Evolutionary conservation across 805 yeast genomes (phyloP).

Genomic region (Cyberlindnera nakhonratchasimensis): DNA sequence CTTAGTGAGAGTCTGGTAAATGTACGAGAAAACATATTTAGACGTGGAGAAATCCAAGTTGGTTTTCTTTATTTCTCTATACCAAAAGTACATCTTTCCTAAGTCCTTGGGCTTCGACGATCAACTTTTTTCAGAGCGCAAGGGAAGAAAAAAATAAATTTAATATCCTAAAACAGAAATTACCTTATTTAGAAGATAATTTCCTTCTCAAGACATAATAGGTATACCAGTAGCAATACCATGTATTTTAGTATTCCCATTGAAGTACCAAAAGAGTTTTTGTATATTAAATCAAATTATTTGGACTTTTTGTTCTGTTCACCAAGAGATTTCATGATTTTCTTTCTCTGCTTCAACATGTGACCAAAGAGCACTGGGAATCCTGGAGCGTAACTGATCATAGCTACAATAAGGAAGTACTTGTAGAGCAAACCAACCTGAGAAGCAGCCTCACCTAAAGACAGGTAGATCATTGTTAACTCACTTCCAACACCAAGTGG

Average conservation of each 20-base stretch:
- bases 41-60: not conserved
- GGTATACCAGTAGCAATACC: not conserved
- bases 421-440: constrained; percentile 50
- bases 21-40: constrained; percentile 9
- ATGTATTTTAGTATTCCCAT: not conserved
- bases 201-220: not conserved
- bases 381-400: constrained; percentile 80
- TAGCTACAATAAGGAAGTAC: constrained; percentile 49
- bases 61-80: too few relatives aligned
- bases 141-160: not conserved
- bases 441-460: constrained; percentile 65
- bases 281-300: not conserved
- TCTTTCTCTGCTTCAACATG: constrained; percentile 84
- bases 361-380: constrained; percentile 79
- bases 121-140: constrained; percentile 1
- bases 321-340: constrained; percentile 52
- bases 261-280: too few relatives aligned
- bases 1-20: constrained; percentile 3
- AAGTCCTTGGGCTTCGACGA: not conserved
- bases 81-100: not conserved
- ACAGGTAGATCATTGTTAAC: constrained; percentile 60
- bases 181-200: too few relatives aligned
- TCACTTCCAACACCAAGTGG: constrained; percentile 94
- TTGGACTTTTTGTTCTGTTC: constrained; percentile 9
- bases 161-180: constrained; percentile 3